phyloP scores from a whole-genome alignment of 176 grass and related monocot species.

The Ananas comosus region DNA sequence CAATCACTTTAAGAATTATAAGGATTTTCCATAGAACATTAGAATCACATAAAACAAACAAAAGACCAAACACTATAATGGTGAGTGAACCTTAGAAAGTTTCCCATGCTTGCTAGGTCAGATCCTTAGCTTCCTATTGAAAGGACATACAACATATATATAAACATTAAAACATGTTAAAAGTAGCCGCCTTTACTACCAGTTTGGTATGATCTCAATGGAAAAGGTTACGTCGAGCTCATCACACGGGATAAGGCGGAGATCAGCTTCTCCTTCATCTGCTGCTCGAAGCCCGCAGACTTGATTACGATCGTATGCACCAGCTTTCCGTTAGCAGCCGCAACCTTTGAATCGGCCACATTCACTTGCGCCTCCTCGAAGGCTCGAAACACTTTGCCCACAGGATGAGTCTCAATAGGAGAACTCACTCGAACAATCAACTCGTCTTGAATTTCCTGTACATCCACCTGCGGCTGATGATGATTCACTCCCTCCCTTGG shows the following conservation, averaged over 20 bases:
- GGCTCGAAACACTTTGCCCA: constrained; percentile 60
- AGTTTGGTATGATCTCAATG: too few species aligned
- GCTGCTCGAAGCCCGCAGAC: constrained; percentile 57
- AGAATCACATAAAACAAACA: constrained; percentile 34
- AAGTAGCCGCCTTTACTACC: constrained; percentile 1
- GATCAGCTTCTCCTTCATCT: constrained; percentile 81
- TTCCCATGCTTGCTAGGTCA: constrained; percentile 39
- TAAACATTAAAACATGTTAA: constrained; percentile 36
- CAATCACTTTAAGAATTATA: neutral
- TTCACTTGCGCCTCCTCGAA: constrained; percentile 66
- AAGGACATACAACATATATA: constrained; percentile 47
- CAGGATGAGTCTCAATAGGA: constrained; percentile 60
- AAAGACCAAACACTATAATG: constrained; percentile 38
- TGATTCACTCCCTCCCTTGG: constrained; percentile 10
- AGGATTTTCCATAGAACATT: constrained; percentile 17
- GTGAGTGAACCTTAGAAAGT: constrained; percentile 24
- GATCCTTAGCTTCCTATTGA: constrained; percentile 30
- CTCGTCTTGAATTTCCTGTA: constrained; percentile 73
- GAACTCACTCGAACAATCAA: constrained; percentile 70
- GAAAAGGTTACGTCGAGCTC: constrained; percentile 9
- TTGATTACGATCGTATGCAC: constrained; percentile 81
- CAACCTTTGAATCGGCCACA: constrained; percentile 64
- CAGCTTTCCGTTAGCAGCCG: constrained; percentile 30
- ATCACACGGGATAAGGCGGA: constrained; percentile 48
- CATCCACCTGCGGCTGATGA: constrained; percentile 58